A percentile compares a stretch with the other conserved stretches of the same genome.
Evolutionary conservation across 805 yeast species (phyloP).

Genomic region (Candida stauntonica): DNA sequence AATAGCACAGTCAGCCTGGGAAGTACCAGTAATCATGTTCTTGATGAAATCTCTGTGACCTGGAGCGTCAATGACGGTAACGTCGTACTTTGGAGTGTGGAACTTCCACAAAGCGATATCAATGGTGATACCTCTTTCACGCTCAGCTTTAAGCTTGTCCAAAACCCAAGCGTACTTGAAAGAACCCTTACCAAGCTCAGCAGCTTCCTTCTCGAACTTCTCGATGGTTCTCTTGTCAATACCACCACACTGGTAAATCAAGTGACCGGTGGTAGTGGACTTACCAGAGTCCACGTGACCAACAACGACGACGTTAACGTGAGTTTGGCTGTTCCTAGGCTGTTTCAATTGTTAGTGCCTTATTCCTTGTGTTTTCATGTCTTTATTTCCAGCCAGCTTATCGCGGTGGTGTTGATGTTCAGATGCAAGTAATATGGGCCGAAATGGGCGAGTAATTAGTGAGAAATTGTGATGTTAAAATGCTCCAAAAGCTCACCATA

Average conservation of each 20-base stretch:
- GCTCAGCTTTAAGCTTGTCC: slow-evolving; percentile 94
- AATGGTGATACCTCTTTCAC: slow-evolving; percentile 97
- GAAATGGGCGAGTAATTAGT: too few relatives aligned
- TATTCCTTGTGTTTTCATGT: not conserved
- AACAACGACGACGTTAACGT: slow-evolving; percentile 99
- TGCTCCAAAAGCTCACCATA: too few relatives aligned
- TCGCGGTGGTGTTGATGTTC: too few relatives aligned
- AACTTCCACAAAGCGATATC: slow-evolving; percentile 94
- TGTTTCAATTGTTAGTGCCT: slow-evolving; percentile 26
- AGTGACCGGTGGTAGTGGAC: slow-evolving; percentile 99
- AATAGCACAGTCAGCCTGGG: slow-evolving; percentile 92
- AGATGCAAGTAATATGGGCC: too few relatives aligned
- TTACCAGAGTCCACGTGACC: slow-evolving; percentile 99
- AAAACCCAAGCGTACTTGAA: slow-evolving; percentile 98
- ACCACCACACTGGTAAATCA: slow-evolving; percentile 99
- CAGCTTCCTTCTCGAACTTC: slow-evolving; percentile 98
- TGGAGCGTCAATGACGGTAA: slow-evolving; percentile 92
- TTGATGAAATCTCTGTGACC: slow-evolving; percentile 97
- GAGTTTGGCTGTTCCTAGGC: slow-evolving; percentile 97
- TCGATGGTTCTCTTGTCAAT: slow-evolving; percentile 98
- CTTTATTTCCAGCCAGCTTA: too few relatives aligned
- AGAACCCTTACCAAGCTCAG: slow-evolving; percentile 97
- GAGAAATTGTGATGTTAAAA: too few relatives aligned
- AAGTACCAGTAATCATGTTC: slow-evolving; percentile 94
- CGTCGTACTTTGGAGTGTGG: slow-evolving; percentile 92